These are phyloP conservation scores for Pleurotus eryngii DNA, from an alignment of 768 basidiomycete genomes.

Conservation along the genomic window DNA sequence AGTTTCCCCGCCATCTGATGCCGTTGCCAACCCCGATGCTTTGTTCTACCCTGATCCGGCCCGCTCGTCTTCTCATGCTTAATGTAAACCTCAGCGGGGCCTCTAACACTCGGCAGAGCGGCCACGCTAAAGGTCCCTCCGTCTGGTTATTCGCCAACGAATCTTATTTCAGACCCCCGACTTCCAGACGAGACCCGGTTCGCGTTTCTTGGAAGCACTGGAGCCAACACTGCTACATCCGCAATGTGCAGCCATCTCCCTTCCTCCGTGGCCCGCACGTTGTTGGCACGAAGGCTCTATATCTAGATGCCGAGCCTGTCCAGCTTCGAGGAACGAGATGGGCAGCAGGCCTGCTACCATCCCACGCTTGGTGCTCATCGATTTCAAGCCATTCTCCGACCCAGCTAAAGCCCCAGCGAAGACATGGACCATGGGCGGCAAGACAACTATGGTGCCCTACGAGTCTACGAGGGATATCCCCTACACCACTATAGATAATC, in stretches of 20 bases:
- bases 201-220: conserved; percentile 54
- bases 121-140: conserved; percentile 22
- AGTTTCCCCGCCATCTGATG: conserved; percentile 35
- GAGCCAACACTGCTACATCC: conserved; percentile 48
- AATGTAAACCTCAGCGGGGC: conserved; percentile 27
- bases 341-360: conserved; percentile 15
- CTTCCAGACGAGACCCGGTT: conserved; percentile 39
- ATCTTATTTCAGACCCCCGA: conserved; percentile 41
- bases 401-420: conserved; percentile 21
- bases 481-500: conserved; percentile 38
- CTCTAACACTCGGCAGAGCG: background rate
- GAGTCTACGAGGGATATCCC: conserved; percentile 43
- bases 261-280: conserved; percentile 37
- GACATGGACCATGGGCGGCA: conserved; percentile 41
- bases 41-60: conserved; percentile 58
- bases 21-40: conserved; percentile 34
- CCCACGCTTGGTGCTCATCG: conserved; percentile 34
- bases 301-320: conserved; percentile 36
- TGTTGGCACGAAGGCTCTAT: conserved; percentile 45
- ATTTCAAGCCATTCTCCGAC: conserved; percentile 43
- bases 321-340: conserved; percentile 16
- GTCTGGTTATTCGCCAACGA: conserved; percentile 56
- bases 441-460: conserved; percentile 36
- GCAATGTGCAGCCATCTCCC: conserved; percentile 30
- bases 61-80: conserved; percentile 45